Base-by-base conservation (phyloP, 2,329 filamentous ascomycete genomes). In the Paecilomyces dactylethromorphus region DNA sequence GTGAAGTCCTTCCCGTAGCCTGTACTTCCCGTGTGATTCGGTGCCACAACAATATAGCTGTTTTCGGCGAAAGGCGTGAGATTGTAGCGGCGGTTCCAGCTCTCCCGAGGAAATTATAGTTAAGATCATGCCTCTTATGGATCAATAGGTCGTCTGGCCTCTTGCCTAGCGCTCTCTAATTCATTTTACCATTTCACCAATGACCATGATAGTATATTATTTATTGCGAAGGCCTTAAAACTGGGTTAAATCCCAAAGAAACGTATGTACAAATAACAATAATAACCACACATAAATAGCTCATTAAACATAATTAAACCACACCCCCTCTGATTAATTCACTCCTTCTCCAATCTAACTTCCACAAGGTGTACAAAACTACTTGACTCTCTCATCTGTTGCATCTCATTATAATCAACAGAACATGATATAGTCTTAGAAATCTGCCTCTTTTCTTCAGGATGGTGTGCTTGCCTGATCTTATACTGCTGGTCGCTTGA, bases 61-160 rank as follows among this genome's bases (percentile, higher is more conserved):
- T 93, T 90, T 71, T 95, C 91, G 3, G 91, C 91, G 69, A 91
- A 95, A 10, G 93, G 82, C 60, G 89, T 90, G 1, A 89, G 88
- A 70, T 95, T 95, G 91, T 91, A 96, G 18, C 91, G 81, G 2
- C 87, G 91, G 71, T 84, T 88, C 90, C 91, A 95, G 32, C 12
- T 8, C 8, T 33, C 31, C n/a, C n/a, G n/a, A n/a, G n/a, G n/a
- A n/a, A n/a, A 11, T 32, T 32, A 5, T 11, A 32, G 31, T 5
- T 11, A 11, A 5, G 5, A 5, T 32, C 5, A 32, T 5, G 31
- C 11, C 31, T 11, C 5, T 11, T 11, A 32, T 32, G 31, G 31
- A 32, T 32, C 31, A 32, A 32, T 32, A 32, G n/a, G n/a, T n/a
- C n/a, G n/a, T n/a, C n/a, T n/a, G n/a, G n/a, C n/a, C n/a, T n/a